Evolutionary conservation across 2,329 filamentous ascomycete genomes (phyloP), one percentile per base, ranked within the genome.

Genomic region (Venturia effusa): DNA sequence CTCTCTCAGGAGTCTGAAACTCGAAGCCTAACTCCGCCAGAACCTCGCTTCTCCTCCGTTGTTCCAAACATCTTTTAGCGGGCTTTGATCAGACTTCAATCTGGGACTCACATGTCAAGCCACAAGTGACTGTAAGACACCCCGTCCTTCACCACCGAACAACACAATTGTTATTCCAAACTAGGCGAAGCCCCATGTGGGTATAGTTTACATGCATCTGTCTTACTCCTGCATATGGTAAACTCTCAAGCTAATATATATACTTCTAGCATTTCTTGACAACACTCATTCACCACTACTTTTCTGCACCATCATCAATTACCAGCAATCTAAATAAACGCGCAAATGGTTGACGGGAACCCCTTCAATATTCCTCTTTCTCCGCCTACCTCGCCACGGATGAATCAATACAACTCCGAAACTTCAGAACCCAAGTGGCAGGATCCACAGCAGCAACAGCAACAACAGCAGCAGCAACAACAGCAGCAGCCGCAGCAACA

Each of bases 371-470:
- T 77, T 71, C 77, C 77, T 69, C 71, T 79, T 69, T 80, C 78
- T 72, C 78, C 78, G 68, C 78, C 78, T 66, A 78, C 72, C 67
- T 80, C 78, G 71, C 78, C 78, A 72, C 78, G 75, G 71, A 79
- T 80, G 78, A 79, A 77, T 76, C 77, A 74, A 70, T 77, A 77
- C 69, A 72, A 74, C 71, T 72, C 74, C 66, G 76, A 75, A 68
- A 69, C 72, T 67, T 70, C 71, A 72, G 74, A 78, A 62, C 74
- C 75, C 71, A 74, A 76, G 68, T 78, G 76, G 77, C 77, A 77
- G 70, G 67, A 70, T 66, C 71, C 74, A 19, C 48, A 63, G 48
- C 41, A 51, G 30, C 77, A 77, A 70, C 67, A 70, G 66, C 71
- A 74, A 30, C 41, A 51, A 55, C 73, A 74, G 65, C n/a, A 76